Evolutionary conservation across 352 stramenopile genomes (phyloP).

Genomic region (Pilasporangium apinafurcum): DNA sequence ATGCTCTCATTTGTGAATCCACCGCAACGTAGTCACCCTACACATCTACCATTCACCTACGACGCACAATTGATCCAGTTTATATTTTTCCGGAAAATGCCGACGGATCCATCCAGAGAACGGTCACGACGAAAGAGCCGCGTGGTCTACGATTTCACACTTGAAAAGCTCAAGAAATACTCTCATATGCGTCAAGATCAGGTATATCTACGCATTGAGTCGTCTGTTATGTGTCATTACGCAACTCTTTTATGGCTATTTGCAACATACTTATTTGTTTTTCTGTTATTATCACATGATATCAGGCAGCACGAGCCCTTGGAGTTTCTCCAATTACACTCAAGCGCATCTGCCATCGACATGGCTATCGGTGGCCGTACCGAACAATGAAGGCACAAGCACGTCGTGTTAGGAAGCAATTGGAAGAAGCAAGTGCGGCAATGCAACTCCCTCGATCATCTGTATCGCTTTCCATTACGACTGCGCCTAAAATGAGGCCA

Average conservation of each 20-base stretch:
- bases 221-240: background rate
- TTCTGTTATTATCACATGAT: background rate
- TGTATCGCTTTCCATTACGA: no score
- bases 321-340: conserved; percentile 50
- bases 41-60: no score
- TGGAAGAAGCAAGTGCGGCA: no score
- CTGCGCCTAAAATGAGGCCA: no score
- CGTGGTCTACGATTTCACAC: conserved; percentile 49
- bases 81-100: no score
- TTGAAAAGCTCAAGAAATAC: conserved; percentile 45
- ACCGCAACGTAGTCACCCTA: no score
- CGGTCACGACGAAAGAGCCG: conserved; percentile 24
- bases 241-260: background rate
- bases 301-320: conserved; percentile 26
- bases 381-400: conserved; percentile 28
- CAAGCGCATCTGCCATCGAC: conserved; percentile 49
- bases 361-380: conserved; percentile 44
- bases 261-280: no score
- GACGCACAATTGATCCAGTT: no score
- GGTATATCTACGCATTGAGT: conserved; percentile 1
- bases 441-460: no score
- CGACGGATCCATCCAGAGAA: no score
- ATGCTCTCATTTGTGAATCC: no score
- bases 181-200: conserved; percentile 51
- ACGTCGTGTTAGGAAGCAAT: no score